Evolutionary conservation across 805 yeast species (phyloP), one percentile per base, ranked within the genome.

Genomic region (Pichia rugopelliculosa): DNA sequence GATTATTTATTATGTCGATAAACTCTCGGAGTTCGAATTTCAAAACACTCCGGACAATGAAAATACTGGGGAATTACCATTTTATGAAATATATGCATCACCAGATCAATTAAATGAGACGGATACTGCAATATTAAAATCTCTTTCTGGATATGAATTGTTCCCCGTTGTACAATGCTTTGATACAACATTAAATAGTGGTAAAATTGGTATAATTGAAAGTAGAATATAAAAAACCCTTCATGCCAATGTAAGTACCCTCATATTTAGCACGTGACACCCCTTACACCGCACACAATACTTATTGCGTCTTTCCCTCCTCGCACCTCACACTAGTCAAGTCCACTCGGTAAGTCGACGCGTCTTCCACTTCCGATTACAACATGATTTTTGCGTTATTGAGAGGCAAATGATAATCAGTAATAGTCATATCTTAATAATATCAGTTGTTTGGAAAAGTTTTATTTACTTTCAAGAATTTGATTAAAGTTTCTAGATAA

Each of bases 1-100:
- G 34, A 73, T 64, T 53, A 74, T 75, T 55, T 62, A 69, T 58
- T 74, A 73, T 55, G 57, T 74, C 41, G 59, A 74, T 55, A 67
- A 69, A 53, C 65, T 74, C 51, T 71, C 67, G 52, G 64, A 71
- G 15, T 69, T 70, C 50, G 68, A 68, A 10, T 50, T 52, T 17
- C 13, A 46, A 4, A 6, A 3, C 10, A 6, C 17, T 3, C 8
- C 34, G 18, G 10, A 30, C 34, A 6, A 3, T 17, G 34, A 30
- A n/a, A 8, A 2, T 9, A 39, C 41, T 1, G 30, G 36, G 23
- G 42, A 33, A 15, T 6, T 25, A n/a, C 2, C 17, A 6, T 60
- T 57, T 34, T 60, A 60, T 50, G 56, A 53, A 26, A 50, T 64
- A 6, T 64, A 58, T 36, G 47, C 39, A 3, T 27, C 45, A 20